Base-by-base conservation (phyloP, 345 rosid genomes). In the Pseudoturritis turrita region DNA sequence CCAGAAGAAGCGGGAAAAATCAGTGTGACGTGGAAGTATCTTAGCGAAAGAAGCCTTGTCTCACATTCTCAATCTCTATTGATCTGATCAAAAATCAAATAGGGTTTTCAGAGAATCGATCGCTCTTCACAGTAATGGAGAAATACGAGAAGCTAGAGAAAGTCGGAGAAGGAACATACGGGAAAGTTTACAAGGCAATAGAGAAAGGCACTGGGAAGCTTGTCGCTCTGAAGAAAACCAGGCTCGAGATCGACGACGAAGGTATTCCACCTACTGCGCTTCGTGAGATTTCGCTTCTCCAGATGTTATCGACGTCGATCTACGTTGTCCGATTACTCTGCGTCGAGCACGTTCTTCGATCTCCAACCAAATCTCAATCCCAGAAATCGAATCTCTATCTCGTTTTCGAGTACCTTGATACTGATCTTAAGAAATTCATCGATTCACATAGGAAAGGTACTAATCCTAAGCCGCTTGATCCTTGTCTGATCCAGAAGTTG, bases 181-280 rank as follows among this genome's bases (percentile, higher is more conserved):
- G 98, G 0, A 93, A 93, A 68, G 98, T 91, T 0, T 93, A 91
- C 90, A 93, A 93, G 68, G 98, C 98, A 15, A 84, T 83, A 69
- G 97, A 93, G 82, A 90, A 81, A 74, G 31, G 74, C 11, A 93
- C 81, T 4, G 98, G 98, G 0, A 87, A 87, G 15, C 40, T 93
- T 21, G 98, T 93, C 6, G 97, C 98, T 8, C 89, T 93, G 11
- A 93, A 93, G 78, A 91, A 93, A 73, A 89, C 98, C 0, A 73
- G 98, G 5, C 90, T 93, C 15, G 97, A 93, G 77, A 93, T 91
- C 88, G 98, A 91, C 83, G 98, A 93, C 63, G 98, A 93, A 76
- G 98, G 98, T 56, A 80, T 93, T 1, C 98, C 98, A 26, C 98
- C 98, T 0, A 93, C 98, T 21, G 97, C 98, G 0, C 97, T 91